Evolutionary conservation across 805 yeast genomes (phyloP), one percentile per base, ranked within the genome.

Genomic region (Maudiozyma pseudohumilis): DNA sequence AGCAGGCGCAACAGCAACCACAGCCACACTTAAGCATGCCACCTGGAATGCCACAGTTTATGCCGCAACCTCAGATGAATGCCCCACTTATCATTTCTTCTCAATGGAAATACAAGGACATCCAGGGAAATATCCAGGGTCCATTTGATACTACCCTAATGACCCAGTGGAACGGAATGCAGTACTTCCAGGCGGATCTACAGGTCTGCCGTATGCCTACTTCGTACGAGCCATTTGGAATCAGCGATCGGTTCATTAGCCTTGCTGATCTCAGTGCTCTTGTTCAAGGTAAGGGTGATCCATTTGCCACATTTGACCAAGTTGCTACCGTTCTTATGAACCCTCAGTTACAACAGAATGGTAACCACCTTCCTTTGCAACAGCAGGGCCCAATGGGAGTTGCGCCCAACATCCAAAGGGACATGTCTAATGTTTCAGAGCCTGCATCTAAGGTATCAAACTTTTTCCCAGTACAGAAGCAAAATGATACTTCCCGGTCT

Each of bases 21-120:
- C n/a, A n/a, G n/a, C n/a, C n/a, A n/a, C n/a, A n/a, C n/a, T n/a
- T n/a, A n/a, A n/a, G n/a, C n/a, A n/a, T 16, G 2, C 34, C 40
- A 19, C 40, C 34, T 15, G 37, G 40, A 16, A 36, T 32, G 5
- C 23, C 25, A 15, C 23, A 21, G 6, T 28, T 29, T 13, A 26
- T 37, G 26, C 32, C 35, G 6, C 15, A n/a, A n/a, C 31, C 31
- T n/a, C 32, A 18, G n/a, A 22, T 13, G 15, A 15, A 19, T 3
- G n/a, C n/a, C n/a, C n/a, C n/a, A n/a, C n/a, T n/a, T n/a, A 11
- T 11, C 8, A 29, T 33, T 28, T 59, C 63, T 37, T 69, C 80
- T 39, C 66, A 68, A 35, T 86, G 96, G 96, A 64, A 65, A 38
- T 86, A 86, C 57, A 62, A 78, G 36, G 96, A 86, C 56, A 72